Conservation (phyloP, 768 basidiomycete genomes). For the Amanita subjunquillea region DNA sequence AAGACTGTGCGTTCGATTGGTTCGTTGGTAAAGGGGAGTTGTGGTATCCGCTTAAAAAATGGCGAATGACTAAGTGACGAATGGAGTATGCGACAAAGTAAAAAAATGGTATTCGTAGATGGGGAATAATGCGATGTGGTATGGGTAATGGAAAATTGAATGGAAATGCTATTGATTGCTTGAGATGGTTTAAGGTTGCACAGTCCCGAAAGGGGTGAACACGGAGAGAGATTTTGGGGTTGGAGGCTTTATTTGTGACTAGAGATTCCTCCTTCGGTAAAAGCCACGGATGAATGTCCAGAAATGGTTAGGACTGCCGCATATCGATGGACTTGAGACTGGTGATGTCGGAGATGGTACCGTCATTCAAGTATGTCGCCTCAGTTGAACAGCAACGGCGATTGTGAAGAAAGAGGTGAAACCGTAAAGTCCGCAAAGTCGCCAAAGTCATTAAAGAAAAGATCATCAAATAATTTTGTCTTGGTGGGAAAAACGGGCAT, state of each 20-base stretch:
- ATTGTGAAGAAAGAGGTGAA: constrained; percentile 31
- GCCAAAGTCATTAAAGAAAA: constrained; percentile 20
- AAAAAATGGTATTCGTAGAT: not conserved
- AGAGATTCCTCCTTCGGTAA: not conserved
- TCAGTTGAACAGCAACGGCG: constrained; percentile 42
- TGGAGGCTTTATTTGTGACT: not conserved
- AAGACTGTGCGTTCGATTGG: not conserved
- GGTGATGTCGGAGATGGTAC: not conserved
- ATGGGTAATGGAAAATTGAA: not conserved
- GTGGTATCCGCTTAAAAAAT: not conserved
- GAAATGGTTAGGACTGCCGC: not conserved
- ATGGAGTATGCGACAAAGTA: not conserved
- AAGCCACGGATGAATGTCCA: not conserved
- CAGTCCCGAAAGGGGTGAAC: constrained; percentile 11
- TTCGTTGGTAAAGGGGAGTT: not conserved
- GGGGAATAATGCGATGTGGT: not conserved
- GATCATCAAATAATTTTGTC: constrained; percentile 33
- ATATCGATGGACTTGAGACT: not conserved
- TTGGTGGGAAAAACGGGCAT: constrained; percentile 26
- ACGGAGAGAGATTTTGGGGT: constrained; percentile 10
- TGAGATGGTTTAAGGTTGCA: constrained; percentile 12
- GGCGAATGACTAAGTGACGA: not conserved
- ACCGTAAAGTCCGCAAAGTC: constrained; percentile 14
- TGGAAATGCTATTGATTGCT: constrained; percentile 3
- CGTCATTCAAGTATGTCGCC: constrained; percentile 7